Conservation (phyloP, 495 filamentous ascomycete species). For the Choiromyces venosus region DNA sequence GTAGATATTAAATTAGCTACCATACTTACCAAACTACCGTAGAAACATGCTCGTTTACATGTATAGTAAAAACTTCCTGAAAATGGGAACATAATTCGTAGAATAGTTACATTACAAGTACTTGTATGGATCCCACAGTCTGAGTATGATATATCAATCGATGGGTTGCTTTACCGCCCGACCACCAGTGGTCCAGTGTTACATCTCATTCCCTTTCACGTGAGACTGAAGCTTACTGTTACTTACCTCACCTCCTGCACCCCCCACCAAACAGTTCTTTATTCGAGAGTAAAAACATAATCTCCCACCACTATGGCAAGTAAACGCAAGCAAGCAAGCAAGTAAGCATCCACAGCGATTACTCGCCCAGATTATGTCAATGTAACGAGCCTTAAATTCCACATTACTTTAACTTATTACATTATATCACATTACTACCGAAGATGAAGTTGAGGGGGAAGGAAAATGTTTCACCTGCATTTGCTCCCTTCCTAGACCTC, state of each 20-base stretch:
- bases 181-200: not conserved
- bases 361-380: not conserved
- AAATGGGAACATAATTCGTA: not conserved
- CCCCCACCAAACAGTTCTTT: not conserved
- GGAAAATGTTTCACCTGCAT: not conserved
- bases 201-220: not conserved
- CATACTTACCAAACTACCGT: not conserved
- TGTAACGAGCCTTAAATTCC: not conserved
- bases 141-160: not conserved
- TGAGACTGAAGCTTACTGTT: not conserved
- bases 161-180: not conserved
- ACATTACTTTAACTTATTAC: not conserved
- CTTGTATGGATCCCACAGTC: too few relatives aligned
- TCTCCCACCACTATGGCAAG: too few relatives aligned
- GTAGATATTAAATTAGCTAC: rapidly evolving
- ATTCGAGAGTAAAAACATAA: too few relatives aligned
- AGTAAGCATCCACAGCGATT: not conserved
- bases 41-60: not conserved
- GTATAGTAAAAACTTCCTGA: not conserved
- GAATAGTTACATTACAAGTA: too few relatives aligned
- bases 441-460: not conserved
- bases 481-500: not conserved
- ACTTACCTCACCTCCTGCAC: not conserved
- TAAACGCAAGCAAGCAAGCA: not conserved
- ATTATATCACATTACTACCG: not conserved